A percentile compares a stretch with the other conserved stretches of the same genome.
These are phyloP conservation scores for Eucalyptus albens DNA, from an alignment of 345 rosid genomes.

Conservation along the genomic window DNA sequence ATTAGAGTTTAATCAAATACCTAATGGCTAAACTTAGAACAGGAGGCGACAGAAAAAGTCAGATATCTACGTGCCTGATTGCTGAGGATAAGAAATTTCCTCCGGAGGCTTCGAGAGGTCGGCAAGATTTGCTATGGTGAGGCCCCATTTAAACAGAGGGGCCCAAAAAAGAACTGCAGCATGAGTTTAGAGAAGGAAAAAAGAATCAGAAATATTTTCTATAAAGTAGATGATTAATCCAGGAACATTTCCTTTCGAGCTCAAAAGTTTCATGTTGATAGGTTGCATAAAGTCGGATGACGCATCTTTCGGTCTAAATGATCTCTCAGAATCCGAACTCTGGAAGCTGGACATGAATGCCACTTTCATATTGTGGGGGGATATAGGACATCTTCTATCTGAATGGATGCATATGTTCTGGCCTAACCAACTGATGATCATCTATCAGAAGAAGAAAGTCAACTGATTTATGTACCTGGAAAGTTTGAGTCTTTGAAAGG, in stretches of 20 bases:
- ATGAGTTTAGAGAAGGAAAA: neutral
- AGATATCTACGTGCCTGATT: neutral
- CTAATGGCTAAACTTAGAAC: neutral
- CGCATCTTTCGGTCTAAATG: neutral
- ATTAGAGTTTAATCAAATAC: neutral
- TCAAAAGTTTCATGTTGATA: neutral
- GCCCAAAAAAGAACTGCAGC: constrained; percentile 8
- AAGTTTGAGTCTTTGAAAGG: neutral
- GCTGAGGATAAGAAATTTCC: constrained; percentile 1
- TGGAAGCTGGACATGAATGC: neutral
- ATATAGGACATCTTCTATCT: neutral
- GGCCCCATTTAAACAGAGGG: constrained; percentile 6
- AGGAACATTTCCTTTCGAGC: neutral
- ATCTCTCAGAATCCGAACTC: neutral
- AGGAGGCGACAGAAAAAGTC: neutral
- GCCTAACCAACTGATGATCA: neutral
- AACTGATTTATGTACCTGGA: neutral
- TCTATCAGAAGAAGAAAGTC: neutral
- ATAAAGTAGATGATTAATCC: neutral
- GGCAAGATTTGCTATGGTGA: neutral
- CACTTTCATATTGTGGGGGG: neutral
- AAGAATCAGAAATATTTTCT: neutral
- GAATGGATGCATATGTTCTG: neutral
- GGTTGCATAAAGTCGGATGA: neutral
- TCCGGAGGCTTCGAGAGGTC: neutral